These are phyloP conservation scores for Gillenia trifoliata DNA, from an alignment of 306 rosid species.

Conservation along the genomic window DNA sequence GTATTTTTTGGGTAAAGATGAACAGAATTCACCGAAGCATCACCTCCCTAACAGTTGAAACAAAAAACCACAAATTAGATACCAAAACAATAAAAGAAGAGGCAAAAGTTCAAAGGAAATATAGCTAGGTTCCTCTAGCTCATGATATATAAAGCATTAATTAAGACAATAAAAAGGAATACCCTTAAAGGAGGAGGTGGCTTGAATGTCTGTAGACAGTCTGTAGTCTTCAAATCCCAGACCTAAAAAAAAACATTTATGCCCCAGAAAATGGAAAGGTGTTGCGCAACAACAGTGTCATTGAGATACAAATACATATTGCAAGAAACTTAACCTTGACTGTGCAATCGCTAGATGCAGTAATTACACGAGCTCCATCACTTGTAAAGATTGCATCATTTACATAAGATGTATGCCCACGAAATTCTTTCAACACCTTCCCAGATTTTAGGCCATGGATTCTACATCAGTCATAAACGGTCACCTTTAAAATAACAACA, in stretches of 20 bases:
- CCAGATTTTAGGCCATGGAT: slow-evolving; percentile 97
- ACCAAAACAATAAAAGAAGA: slow-evolving; percentile 1
- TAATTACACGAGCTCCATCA: slow-evolving; percentile 85
- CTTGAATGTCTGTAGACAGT: slow-evolving; percentile 90
- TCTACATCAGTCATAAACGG: slow-evolving; percentile 35
- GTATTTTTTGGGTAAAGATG: slow-evolving; percentile 82
- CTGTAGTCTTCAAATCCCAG: slow-evolving; percentile 88
- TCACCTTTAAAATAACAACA: neutral
- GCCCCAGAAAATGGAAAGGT: neutral
- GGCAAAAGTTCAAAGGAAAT: neutral
- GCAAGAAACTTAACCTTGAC: slow-evolving; percentile 61
- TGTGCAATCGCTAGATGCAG: slow-evolving; percentile 98
- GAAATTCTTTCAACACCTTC: slow-evolving; percentile 90
- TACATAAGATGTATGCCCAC: slow-evolving; percentile 90
- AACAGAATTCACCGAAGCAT: slow-evolving; percentile 97
- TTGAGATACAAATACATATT: neutral
- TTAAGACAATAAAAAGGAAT: neutral
- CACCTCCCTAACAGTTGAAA: slow-evolving; percentile 71
- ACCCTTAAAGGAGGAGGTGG: slow-evolving; percentile 99
- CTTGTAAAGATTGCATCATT: slow-evolving; percentile 86
- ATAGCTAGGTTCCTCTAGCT: slow-evolving; percentile 7
- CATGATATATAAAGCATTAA: neutral
- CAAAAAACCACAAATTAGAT: slow-evolving; percentile 28
- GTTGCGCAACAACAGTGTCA: neutral
- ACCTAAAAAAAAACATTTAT: slow-evolving; percentile 45